Conservation (phyloP, 2,329 filamentous ascomycete species). For the Verticillium zaregamsianum region DNA sequence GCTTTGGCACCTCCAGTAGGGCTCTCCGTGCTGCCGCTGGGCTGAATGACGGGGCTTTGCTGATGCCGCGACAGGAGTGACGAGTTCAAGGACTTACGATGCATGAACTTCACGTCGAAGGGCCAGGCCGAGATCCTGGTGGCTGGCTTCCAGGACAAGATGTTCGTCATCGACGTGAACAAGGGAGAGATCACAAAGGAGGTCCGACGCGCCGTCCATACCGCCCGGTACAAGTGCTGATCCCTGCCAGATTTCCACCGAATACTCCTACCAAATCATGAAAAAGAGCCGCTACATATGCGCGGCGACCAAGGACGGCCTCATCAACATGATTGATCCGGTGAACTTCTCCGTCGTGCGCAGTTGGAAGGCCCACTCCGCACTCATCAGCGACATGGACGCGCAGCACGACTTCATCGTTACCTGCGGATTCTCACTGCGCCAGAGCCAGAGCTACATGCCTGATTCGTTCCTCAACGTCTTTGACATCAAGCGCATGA, state of each 20-base stretch:
- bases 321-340: conserved; percentile 82
- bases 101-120: conserved; percentile 93
- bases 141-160: conserved; percentile 78
- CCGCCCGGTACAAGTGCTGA: conserved; percentile 20
- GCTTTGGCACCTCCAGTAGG: conserved; percentile 82
- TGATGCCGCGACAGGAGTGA: conserved; percentile 37
- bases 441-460: conserved; percentile 69
- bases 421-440: conserved; percentile 87
- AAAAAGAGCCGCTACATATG: conserved; percentile 87
- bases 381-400: conserved; percentile 94
- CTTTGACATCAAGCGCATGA: conserved; percentile 89
- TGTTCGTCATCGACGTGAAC: conserved; percentile 71
- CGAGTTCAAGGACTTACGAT: conserved; percentile 77
- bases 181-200: conserved; percentile 71
- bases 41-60: not conserved
- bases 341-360: conserved; percentile 74
- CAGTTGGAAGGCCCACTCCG: conserved; percentile 85
- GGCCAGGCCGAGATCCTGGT: conserved; percentile 79
- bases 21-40: conserved; percentile 8
- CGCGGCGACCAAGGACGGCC: conserved; percentile 78
- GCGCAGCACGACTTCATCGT: conserved; percentile 92
- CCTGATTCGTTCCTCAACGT: conserved; percentile 92
- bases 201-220: conserved; percentile 26
- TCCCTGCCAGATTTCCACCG: conserved; percentile 56
- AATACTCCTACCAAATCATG: conserved; percentile 85